Percentiles rank a stretch among this genome's conserved stretches.
Evolutionary conservation across 2,329 filamentous ascomycete genomes (phyloP).

Genomic region (Xenoacremonium recifei): DNA sequence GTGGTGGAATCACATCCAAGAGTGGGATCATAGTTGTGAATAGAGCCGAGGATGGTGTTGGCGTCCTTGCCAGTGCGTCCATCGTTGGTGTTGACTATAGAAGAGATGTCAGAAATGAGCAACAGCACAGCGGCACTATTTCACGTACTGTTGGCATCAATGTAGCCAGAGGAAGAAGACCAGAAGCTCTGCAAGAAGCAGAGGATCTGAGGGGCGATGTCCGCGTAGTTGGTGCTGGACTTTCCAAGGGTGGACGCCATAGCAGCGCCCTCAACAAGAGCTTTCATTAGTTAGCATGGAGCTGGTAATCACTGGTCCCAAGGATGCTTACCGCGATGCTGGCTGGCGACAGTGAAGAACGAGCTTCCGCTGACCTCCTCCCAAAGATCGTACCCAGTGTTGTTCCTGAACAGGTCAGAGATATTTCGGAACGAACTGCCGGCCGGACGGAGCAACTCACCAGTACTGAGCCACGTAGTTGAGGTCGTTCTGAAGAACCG

Average conservation of each 20-base stretch:
- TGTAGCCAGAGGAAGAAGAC: conserved; percentile 57
- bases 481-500: conserved; percentile 73
- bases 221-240: conserved; percentile 58
- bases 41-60: conserved; percentile 66
- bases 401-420: conserved; percentile 39
- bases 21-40: conserved; percentile 67
- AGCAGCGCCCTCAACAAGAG: conserved; percentile 64
- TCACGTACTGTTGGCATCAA: conserved; percentile 62
- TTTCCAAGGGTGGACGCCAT: conserved; percentile 64
- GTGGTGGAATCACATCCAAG: conserved; percentile 66
- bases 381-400: conserved; percentile 74
- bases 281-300: conserved; percentile 21
- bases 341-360: conserved; percentile 73
- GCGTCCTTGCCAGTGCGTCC: conserved; percentile 68
- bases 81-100: conserved; percentile 55
- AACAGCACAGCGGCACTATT: neutral
- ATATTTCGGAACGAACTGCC: no score
- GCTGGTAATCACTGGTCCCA: neutral
- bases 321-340: conserved; percentile 57
- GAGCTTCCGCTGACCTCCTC: conserved; percentile 76
- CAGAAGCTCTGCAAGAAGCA: conserved; percentile 77
- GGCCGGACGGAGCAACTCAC: conserved; percentile 29
- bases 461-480: conserved; percentile 74
- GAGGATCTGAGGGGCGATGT: conserved; percentile 66
- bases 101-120: neutral